A percentile compares a stretch with the other conserved stretches of the same genome.
Evolutionary conservation across 139 green algal species (phyloP).

Genomic region (Chlamydomonas sphaeroides): DNA sequence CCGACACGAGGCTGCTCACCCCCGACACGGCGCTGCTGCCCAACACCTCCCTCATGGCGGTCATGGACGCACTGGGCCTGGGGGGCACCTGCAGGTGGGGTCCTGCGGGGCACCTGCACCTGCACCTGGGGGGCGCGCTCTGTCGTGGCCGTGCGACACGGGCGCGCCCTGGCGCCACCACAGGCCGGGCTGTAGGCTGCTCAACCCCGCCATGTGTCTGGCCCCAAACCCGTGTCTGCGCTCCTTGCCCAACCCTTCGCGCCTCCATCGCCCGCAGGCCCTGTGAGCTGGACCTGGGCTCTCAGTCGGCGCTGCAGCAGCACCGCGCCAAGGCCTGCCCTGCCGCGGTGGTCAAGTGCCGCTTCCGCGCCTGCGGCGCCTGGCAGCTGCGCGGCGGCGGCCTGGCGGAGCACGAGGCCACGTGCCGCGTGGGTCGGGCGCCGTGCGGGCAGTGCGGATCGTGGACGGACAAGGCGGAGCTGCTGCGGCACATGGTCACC

Average conservation of each 20-base stretch:
- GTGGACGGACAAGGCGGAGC: conserved; percentile 17
- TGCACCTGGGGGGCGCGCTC: neutral
- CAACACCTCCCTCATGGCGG: conserved; percentile 30
- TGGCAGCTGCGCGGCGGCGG: neutral
- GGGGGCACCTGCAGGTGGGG: conserved; percentile 23
- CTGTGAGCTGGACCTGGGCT: conserved; percentile 1
- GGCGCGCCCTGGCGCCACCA: no score
- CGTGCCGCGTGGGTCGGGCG: conserved; percentile 23
- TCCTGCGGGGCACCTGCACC: neutral
- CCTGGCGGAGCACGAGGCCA: conserved; percentile 3
- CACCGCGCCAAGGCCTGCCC: conserved; percentile 33
- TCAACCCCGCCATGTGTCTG: neutral
- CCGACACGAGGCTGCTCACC: conserved; percentile 7
- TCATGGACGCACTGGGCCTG: conserved; percentile 42
- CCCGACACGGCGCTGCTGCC: conserved; percentile 1
- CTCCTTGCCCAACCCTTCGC: no score
- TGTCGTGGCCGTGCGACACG: no score
- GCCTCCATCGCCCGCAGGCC: neutral
- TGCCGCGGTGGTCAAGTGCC: conserved; percentile 30
- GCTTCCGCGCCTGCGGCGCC: conserved; percentile 33
- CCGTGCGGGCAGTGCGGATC: conserved; percentile 17
- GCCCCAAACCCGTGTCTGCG: neutral
- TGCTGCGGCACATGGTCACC: conserved; percentile 32
- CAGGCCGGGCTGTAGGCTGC: no score
- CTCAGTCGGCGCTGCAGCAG: conserved; percentile 10